Evolutionary conservation across 2,329 filamentous ascomycete species (phyloP), one percentile per base, ranked within the genome.

Genomic region (Lanzia echinophila): DNA sequence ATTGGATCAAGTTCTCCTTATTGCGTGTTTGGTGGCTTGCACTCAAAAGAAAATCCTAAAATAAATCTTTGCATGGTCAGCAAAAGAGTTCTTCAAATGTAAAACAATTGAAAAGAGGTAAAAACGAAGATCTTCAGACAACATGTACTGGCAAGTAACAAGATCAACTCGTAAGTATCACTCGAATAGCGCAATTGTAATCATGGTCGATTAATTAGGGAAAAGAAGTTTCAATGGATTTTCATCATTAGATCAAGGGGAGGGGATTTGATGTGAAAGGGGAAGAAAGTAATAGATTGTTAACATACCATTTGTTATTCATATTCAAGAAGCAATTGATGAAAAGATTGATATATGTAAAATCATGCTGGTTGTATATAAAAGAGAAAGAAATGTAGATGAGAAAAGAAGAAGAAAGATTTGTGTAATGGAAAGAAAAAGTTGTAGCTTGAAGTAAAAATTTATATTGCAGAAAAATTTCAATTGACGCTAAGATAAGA

Each of bases 121-220:
- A 47, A 19, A 36, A 42, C 48, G 33, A 54, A 41, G 46, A 56
- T 58, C 59, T 73, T 90, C 87, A 90, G 87, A 88, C 83, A 83
- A 79, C 75, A 73, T 77, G 85, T 90, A 90, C 87, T 91, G 87
- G 87, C 87, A 88, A 90, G 87, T 90, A 90, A 86, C 87, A 88
- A 84, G 82, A 79, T 71, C 68, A 71, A 76, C 68, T 68, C 74
- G 74, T 69, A 75, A 70, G 73, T 72, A 73, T 73, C 68, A 75
- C 82, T 84, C 84, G 82, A 76, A 79, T 75, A 86, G 79, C 60
- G 60, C 79, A 77, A 75, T 75, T 69, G 84, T 88, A 84, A 82
- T 90, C 87, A 91, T 85, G 84, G 86, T 83, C 87, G 87, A 89
- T 79, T 91, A 86, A 75, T 86, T 78, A 84, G 80, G 85, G 85